Conservation (phyloP, 2,329 filamentous ascomycete species). For the Cephalotrichum gorgonifer region DNA sequence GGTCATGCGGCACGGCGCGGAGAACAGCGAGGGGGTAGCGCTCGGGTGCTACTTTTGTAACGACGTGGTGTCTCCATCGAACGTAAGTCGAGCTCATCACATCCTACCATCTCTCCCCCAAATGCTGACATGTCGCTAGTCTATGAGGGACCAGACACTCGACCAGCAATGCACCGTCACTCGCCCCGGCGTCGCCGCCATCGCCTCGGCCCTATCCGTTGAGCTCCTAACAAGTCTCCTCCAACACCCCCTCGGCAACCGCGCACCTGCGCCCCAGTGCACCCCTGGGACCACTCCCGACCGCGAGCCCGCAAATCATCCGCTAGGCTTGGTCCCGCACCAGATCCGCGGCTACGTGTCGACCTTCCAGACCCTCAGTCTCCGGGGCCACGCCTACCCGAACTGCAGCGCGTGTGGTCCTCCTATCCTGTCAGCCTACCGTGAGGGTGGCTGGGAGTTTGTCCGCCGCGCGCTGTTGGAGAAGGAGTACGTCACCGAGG, state of each 20-base stretch:
- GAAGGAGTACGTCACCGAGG: slow-evolving; percentile 67
- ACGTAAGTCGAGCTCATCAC: slow-evolving; percentile 57
- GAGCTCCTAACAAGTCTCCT: slow-evolving; percentile 81
- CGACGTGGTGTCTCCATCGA: slow-evolving; percentile 86
- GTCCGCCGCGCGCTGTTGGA: slow-evolving; percentile 64
- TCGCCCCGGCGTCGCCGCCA: slow-evolving; percentile 80
- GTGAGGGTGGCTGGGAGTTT: slow-evolving; percentile 62
- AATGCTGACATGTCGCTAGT: slow-evolving; percentile 39
- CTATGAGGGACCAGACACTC: slow-evolving; percentile 85
- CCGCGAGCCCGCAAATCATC: slow-evolving; percentile 45
- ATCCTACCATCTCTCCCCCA: neutral
- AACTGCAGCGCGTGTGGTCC: slow-evolving; percentile 73
- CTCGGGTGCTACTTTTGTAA: slow-evolving; percentile 98
- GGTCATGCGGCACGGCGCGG: slow-evolving; percentile 87
- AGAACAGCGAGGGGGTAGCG: slow-evolving; percentile 46
- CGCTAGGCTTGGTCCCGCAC: slow-evolving; percentile 64
- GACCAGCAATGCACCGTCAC: slow-evolving; percentile 99
- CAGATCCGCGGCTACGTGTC: slow-evolving; percentile 70
- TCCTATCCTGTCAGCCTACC: slow-evolving; percentile 58
- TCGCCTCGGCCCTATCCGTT: slow-evolving; percentile 83
- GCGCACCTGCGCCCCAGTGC: slow-evolving; percentile 43
- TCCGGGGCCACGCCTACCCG: slow-evolving; percentile 66
- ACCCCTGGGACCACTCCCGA: slow-evolving; percentile 32
- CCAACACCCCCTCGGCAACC: slow-evolving; percentile 68
- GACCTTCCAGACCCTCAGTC: slow-evolving; percentile 62